Evolutionary conservation across 163 green algal genomes (phyloP), one percentile per base, ranked within the genome.

Genomic region (Prototheca cutis): DNA sequence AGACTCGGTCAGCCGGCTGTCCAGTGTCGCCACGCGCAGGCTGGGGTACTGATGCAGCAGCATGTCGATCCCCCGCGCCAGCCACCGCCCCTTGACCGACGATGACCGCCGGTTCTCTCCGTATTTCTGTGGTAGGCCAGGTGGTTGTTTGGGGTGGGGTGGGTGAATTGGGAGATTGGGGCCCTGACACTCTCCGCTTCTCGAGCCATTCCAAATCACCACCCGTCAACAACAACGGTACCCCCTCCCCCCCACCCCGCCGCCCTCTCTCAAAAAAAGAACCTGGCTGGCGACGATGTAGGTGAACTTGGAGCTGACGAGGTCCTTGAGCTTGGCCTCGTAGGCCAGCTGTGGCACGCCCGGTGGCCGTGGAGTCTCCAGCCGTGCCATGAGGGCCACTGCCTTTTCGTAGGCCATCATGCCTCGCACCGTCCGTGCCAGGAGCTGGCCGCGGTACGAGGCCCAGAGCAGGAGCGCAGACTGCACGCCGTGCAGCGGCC

Each of bases 201-300:
- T n/a, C n/a, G n/a, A n/a, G n/a, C n/a, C n/a, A n/a, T n/a, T n/a
- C n/a, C n/a, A n/a, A n/a, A n/a, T n/a, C n/a, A n/a, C n/a, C n/a
- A n/a, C n/a, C n/a, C n/a, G n/a, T n/a, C n/a, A n/a, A n/a, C n/a
- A n/a, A n/a, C n/a, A n/a, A n/a, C n/a, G n/a, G n/a, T n/a, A n/a
- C n/a, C n/a, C n/a, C n/a, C n/a, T n/a, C n/a, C n/a, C n/a, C n/a
- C n/a, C n/a, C n/a, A n/a, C n/a, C n/a, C n/a, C n/a, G n/a, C n/a
- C n/a, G n/a, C n/a, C n/a, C n/a, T n/a, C n/a, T n/a, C n/a, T n/a
- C n/a, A n/a, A n/a, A n/a, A n/a, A n/a, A n/a, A n/a, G n/a, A n/a
- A n/a, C n/a, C 71, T 82, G 75, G 32, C 52, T 65, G 23, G 78
- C 70, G 23, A 85, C 76, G 18, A 85, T 67, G 62, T 82, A 77